These are phyloP conservation scores for Durotheca rogersii DNA, from an alignment of 495 filamentous ascomycete species.

Conservation along the genomic window DNA sequence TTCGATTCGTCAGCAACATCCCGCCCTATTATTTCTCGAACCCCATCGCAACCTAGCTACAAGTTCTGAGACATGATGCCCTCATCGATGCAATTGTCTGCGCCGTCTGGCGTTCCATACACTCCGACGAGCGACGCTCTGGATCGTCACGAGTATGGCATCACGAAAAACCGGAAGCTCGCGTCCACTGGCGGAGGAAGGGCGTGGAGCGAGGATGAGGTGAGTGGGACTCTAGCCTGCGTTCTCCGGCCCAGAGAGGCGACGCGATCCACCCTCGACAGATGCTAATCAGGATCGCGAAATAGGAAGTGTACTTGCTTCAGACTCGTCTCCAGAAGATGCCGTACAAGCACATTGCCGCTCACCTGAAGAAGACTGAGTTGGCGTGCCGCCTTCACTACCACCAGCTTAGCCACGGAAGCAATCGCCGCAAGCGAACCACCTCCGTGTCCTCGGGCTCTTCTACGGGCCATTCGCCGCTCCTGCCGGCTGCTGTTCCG, in stretches of 20 bases:
- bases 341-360: conserved; percentile 86
- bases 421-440: conserved; percentile 69
- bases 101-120: conserved; percentile 41
- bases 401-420: conserved; percentile 79
- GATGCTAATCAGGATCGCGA: conserved; percentile 19
- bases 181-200: conserved; percentile 68
- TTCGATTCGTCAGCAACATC: conserved; percentile 30
- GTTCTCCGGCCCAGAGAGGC: not conserved
- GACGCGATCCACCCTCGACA: not conserved
- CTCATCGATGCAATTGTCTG: conserved; percentile 50
- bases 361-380: conserved; percentile 81
- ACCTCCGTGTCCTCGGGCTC: conserved; percentile 62
- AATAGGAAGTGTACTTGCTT: conserved; percentile 78
- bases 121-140: conserved; percentile 50
- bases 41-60: conserved; percentile 15
- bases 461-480: conserved; percentile 49
- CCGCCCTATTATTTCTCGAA: conserved; percentile 20
- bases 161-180: conserved; percentile 60
- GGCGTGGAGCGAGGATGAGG: conserved; percentile 79
- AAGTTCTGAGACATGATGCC: conserved; percentile 39
- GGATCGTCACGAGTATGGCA: conserved; percentile 55
- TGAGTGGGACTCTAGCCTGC: conserved; percentile 39
- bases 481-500: conserved; percentile 44
- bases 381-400: conserved; percentile 82
- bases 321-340: conserved; percentile 82